Conservation (phyloP, 2,329 filamentous ascomycete genomes). For the Pseudocercospora crystallina region DNA sequence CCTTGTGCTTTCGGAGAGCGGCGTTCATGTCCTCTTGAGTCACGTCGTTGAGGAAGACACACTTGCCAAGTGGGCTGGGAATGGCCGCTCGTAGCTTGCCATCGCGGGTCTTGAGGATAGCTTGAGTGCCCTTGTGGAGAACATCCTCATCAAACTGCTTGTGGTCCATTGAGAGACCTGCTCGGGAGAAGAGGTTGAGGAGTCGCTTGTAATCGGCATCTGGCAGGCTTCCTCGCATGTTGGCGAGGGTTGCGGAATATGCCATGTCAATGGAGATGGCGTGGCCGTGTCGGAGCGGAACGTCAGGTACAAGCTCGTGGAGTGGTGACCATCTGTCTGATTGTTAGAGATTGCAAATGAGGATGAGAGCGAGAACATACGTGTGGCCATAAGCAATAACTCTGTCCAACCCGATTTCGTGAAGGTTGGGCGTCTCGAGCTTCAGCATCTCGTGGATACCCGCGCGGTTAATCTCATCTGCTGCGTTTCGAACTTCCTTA, state of each 20-base stretch:
- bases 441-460: slow-evolving; percentile 73
- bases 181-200: slow-evolving; percentile 67
- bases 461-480: slow-evolving; percentile 67
- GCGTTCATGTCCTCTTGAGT: slow-evolving; percentile 60
- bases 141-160: slow-evolving; percentile 65
- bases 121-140: slow-evolving; percentile 64
- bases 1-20: slow-evolving; percentile 64
- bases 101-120: slow-evolving; percentile 70
- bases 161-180: slow-evolving; percentile 71
- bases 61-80: slow-evolving; percentile 65
- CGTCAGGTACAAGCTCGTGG: slow-evolving; percentile 67
- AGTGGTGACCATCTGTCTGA: slow-evolving; percentile 64
- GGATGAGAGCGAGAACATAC: slow-evolving; percentile 37
- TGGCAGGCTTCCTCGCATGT: slow-evolving; percentile 60
- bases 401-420: slow-evolving; percentile 70
- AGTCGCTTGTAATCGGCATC: slow-evolving; percentile 62
- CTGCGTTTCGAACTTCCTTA: slow-evolving; percentile 58
- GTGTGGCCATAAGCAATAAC: slow-evolving; percentile 75
- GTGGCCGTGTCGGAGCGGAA: slow-evolving; percentile 69
- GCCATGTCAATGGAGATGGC: slow-evolving; percentile 77
- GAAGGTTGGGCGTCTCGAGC: slow-evolving; percentile 70
- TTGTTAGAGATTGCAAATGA: slow-evolving; percentile 11
- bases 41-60: slow-evolving; percentile 69
- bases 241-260: slow-evolving; percentile 68
- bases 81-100: slow-evolving; percentile 68